Evolutionary conservation across 2,329 filamentous ascomycete species (phyloP).

Genomic region (Lecanicillium sp.): DNA sequence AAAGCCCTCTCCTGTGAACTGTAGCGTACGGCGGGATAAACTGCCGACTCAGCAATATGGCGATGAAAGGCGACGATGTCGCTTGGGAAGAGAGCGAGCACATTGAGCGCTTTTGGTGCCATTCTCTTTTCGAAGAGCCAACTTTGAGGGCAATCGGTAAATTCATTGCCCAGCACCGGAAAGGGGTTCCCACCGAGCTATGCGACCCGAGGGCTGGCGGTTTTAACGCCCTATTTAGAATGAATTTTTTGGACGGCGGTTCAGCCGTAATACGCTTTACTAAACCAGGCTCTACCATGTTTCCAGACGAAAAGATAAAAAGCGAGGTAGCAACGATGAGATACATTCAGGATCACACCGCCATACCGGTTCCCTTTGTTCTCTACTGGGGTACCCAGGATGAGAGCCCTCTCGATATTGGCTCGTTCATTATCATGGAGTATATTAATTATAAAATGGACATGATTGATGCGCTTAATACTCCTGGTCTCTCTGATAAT

Average conservation of each 20-base stretch:
- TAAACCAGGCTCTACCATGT: conserved; percentile 8
- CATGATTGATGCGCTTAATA: conserved; percentile 1
- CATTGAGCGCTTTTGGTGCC: conserved; percentile 1
- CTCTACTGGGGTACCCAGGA: conserved; percentile 10
- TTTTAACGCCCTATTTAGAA: conserved; percentile 1
- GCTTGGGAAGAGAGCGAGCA: conserved; percentile 1
- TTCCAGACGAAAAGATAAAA: conserved; percentile 10
- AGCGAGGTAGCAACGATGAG: conserved; percentile 9
- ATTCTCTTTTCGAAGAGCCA: background rate
- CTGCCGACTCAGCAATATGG: too few relatives aligned
- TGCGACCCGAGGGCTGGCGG: background rate
- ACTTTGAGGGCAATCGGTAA: background rate
- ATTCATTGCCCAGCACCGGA: background rate
- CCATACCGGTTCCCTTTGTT: conserved; percentile 10
- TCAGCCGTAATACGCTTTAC: conserved; percentile 6
- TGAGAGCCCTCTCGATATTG: conserved; percentile 10
- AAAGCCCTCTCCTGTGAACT: too few relatives aligned
- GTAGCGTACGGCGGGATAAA: too few relatives aligned
- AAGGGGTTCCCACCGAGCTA: background rate
- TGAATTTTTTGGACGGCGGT: conserved; percentile 1
- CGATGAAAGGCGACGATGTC: conserved; percentile 1
- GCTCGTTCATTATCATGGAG: conserved; percentile 12
- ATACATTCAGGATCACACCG: conserved; percentile 10
- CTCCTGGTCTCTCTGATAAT: background rate
- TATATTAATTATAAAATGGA: conserved; percentile 7